A percentile compares a stretch with the other conserved stretches of the same genome.
Evolutionary conservation across 2,329 filamentous ascomycete genomes (phyloP).

Genomic region (Ophiostoma tasmaniense): DNA sequence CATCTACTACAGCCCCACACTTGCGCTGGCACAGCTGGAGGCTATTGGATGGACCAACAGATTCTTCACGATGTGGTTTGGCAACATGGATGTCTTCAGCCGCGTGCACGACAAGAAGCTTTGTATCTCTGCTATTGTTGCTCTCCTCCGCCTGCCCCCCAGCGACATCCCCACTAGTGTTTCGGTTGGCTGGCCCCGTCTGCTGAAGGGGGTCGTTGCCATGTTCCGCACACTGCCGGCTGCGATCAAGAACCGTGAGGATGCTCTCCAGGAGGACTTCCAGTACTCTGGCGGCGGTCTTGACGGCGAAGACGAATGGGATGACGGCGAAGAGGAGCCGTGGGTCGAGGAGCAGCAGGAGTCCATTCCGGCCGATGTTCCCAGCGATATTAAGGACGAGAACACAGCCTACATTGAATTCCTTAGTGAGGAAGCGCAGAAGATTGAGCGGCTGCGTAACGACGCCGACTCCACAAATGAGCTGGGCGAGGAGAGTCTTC

Average conservation of each 20-base stretch:
- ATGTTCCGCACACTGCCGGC: slow-evolving; percentile 86
- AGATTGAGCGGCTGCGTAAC: slow-evolving; percentile 60
- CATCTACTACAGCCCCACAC: slow-evolving; percentile 89
- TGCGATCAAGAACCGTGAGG: slow-evolving; percentile 85
- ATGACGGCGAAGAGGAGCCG: slow-evolving; percentile 71
- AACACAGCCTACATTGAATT: slow-evolving; percentile 93
- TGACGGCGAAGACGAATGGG: slow-evolving; percentile 64
- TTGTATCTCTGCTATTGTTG: slow-evolving; percentile 85
- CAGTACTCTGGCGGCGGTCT: slow-evolving; percentile 55
- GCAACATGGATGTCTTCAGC: slow-evolving; percentile 85
- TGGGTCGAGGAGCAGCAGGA: slow-evolving; percentile 57
- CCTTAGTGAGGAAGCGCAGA: slow-evolving; percentile 84
- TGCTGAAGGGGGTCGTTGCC: slow-evolving; percentile 78
- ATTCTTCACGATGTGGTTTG: slow-evolving; percentile 98
- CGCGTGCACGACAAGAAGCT: slow-evolving; percentile 98
- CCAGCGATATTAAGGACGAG: slow-evolving; percentile 70
- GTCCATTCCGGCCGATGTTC: slow-evolving; percentile 13
- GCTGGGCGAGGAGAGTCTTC: slow-evolving; percentile 81
- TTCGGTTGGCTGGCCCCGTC: slow-evolving; percentile 86
- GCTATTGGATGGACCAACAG: slow-evolving; percentile 92
- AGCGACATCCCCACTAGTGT: slow-evolving; percentile 86
- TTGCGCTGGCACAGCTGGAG: slow-evolving; percentile 83
- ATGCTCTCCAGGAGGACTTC: slow-evolving; percentile 83
- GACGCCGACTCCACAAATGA: slow-evolving; percentile 73
- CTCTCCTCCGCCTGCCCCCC: slow-evolving; percentile 69